These are phyloP conservation scores for Houttuynia cordata DNA, from an alignment of 164 flowering plant species.

Conservation along the genomic window DNA sequence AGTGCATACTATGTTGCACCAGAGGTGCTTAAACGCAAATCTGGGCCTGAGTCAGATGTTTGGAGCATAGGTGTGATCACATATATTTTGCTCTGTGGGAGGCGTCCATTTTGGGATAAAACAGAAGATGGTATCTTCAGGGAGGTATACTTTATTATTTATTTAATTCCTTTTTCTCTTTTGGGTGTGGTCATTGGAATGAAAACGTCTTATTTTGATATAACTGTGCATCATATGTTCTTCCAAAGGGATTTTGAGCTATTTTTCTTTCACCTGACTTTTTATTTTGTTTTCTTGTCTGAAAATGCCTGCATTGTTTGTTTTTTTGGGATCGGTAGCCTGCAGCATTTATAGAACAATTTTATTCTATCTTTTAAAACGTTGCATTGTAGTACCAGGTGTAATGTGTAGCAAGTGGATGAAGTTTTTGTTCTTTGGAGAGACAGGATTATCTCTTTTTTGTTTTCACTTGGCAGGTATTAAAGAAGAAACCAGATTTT, in stretches of 20 bases:
- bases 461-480: constrained; percentile 38
- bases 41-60: constrained; percentile 99
- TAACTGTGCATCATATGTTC: no score
- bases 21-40: constrained; percentile 85
- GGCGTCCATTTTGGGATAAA: constrained; percentile 99
- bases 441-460: no score
- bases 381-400: no score
- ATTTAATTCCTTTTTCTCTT: not conserved
- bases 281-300: no score
- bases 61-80: constrained; percentile 99
- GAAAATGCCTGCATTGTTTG: no score
- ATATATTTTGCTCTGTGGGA: constrained; percentile 93
- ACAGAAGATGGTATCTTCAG: constrained; percentile 97
- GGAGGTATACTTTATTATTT: constrained; percentile 44
- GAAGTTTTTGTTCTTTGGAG: no score
- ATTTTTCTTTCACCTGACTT: no score
- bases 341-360: no score
- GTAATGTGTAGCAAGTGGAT: no score
- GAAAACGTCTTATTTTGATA: not conserved
- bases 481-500: constrained; percentile 89
- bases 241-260: no score
- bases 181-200: not conserved
- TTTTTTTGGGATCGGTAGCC: no score
- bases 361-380: no score
- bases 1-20: constrained; percentile 99